Evolutionary conservation across 2,329 filamentous ascomycete species (phyloP), one percentile per base, ranked within the genome.

Genomic region (Annulohypoxylon truncatum): DNA sequence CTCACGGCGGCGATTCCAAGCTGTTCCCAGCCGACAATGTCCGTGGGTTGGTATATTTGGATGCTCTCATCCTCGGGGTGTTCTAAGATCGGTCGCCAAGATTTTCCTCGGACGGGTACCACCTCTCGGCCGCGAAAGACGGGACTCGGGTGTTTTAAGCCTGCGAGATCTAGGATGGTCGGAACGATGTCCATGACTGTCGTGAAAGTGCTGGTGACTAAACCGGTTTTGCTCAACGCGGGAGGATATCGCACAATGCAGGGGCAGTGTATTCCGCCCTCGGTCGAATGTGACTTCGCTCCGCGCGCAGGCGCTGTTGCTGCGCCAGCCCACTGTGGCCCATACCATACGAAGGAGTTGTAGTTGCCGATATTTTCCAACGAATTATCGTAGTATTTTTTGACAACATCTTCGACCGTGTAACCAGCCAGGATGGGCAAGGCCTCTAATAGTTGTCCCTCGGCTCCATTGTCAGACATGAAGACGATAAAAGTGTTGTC

Each of bases 271-370:
- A 87, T 82, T 38, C 85, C 85, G 4, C 85, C 82, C 51, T 83
- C 81, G 0, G 80, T 82, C 0, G 79, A 79, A 68, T 79, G 82
- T 1, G 77, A 76, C 62, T 78, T 78, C 47, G 64, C 72, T 9
- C 73, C 69, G 1, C 76, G 64, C 9, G 68, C 70, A 0, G 76
- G 76, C 7, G 75, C 75, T 8, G 73, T 78, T 7, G 74, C 70
- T 1, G 76, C 77, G 5, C 69, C 67, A 0, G 85, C 85, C 84
- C 86, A 87, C 12, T 82, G 82, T 0, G 84, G 82, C 0, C 85
- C 85, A 64, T 88, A 88, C 85, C 85, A 88, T 62, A 86, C 81
- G 71, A 86, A 88, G 2, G 81, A 83, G 73, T 87, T 79, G 15
- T 77, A 78, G 50, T 82, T 81, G 5, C 85, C 86, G 10, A 88